Percentiles rank a stretch among this genome's conserved stretches.
These are phyloP conservation scores for Ustilago nuda DNA, from an alignment of 1,284 basidiomycete species.

Conservation along the genomic window DNA sequence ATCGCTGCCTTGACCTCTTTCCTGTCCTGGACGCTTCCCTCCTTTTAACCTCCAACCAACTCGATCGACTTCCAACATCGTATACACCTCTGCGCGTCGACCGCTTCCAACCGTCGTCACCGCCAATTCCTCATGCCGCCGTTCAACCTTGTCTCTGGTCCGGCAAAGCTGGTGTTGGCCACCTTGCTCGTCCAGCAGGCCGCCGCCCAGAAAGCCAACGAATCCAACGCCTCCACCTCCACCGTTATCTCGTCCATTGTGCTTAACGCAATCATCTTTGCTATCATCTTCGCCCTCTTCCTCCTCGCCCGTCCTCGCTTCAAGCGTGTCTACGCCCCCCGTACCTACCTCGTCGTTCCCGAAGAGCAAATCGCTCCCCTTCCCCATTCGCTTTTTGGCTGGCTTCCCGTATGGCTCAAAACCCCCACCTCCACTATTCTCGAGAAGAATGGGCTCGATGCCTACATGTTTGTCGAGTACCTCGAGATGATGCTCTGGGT, in stretches of 20 bases:
- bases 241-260: constrained; percentile 67
- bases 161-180: constrained; percentile 34
- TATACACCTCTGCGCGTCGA: constrained; percentile 7
- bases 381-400: constrained; percentile 68
- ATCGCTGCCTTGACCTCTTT: background rate
- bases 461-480: constrained; percentile 92
- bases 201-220: constrained; percentile 26
- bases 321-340: constrained; percentile 70
- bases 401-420: constrained; percentile 69
- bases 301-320: constrained; percentile 69
- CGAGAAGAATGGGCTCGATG: constrained; percentile 84
- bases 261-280: constrained; percentile 65
- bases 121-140: constrained; percentile 40
- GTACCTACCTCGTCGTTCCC: constrained; percentile 66
- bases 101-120: constrained; percentile 17
- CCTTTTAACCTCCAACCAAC: background rate
- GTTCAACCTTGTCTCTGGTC: constrained; percentile 40
- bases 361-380: constrained; percentile 68
- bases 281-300: constrained; percentile 67
- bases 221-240: constrained; percentile 53
- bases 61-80: background rate
- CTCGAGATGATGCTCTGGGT: constrained; percentile 81
- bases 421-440: constrained; percentile 66
- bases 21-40: background rate
- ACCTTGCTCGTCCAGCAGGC: constrained; percentile 36